Base-by-base conservation (phyloP, 345 rosid species). In the Garcia nutans region DNA sequence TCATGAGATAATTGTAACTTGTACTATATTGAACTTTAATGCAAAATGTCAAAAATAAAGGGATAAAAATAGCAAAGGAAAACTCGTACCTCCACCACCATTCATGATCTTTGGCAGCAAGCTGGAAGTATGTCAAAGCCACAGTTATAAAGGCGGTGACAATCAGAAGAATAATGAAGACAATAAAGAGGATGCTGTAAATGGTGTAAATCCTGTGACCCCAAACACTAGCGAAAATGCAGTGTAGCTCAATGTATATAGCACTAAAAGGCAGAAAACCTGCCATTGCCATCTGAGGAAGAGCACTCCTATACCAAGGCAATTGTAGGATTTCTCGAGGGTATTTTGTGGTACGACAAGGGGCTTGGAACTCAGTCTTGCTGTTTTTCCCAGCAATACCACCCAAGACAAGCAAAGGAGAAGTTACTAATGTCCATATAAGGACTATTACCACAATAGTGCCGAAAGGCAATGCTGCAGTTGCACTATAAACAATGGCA, bases 171-270 rank as follows among this genome's bases (percentile, higher is more conserved):
- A 80, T 80, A 52, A 80, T 76, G 77, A 80, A 80, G 65, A 80
- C 83, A 31, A 80, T 80, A 47, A 80, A 80, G 55, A 80, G 45
- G 65, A 80, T 76, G 77, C 79, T 76, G 74, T 80, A 80, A 24
- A 80, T 76, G 68, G 83, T 80, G 68, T 80, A 80, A 55, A 80
- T 80, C 71, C 83, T 80, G 71, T 80, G 83, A 31, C 83, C 83
- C 83, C 80, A 80, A 8, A 80, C 83, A 28, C 83, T 80, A 37
- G 83, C 83, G 72, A 80, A 80, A 20, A 80, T 80, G 74, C 76
- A 80, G 68, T 80, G 76, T 8, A 80, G 80, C 55, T 80, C 83
- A 37, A 80, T 80, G 71, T 80, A 80, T 69, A 80, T 80, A 20
- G 80, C 83, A 72, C 83, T 80, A 57, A 80, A 80, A 15, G 83